Evolutionary conservation across 1,284 basidiomycete species (phyloP), one percentile per base, ranked within the genome.

Genomic region (Sanghuangporus baumii): DNA sequence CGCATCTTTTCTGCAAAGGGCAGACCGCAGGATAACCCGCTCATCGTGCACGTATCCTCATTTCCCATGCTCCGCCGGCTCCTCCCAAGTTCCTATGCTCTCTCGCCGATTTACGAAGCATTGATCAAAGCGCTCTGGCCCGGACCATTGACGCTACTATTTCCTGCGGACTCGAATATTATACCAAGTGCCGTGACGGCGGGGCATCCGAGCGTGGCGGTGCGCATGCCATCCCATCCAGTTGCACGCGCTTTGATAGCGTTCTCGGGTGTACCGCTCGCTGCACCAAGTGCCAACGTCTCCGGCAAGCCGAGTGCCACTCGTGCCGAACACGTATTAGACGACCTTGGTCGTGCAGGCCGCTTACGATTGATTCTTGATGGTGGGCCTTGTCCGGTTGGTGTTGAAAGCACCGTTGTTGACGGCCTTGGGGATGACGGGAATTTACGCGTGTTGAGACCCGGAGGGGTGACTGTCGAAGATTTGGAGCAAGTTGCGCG

Each of bases 41-140:
- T 99, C 59, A 99, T 99, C 78, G 93, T 98, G 37, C 97, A 99
- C 75, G 87, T 99, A 64, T 94, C 93, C 6, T 94, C 94, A 1
- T 76, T 84, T 16, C 71, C 80, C 54, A 98, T 98, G 96, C 84
- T 98, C 18, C 73, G 74, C 8, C 78, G 82, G 2, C 78, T 96
- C 68, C 81, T 98, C 8, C 91, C 92, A 0, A 69, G 79, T 11
- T 72, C 73, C 46, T 93, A 89, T 70, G 68, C 68, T 12, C 74
- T 90, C 6, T 82, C 92, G 1, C 73, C 68, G 23, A 77, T 88
- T 3, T 96, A 96, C 74, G 74, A 83, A 55, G 78, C 79, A 2
- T 78, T 98, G 54, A 93, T 97, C 68, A 77, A 84, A 43, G 81
- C 82, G 3, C 98, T 98, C 74, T 99, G 97, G 97, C 97, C 97